Base-by-base conservation (phyloP, 2,329 filamentous ascomycete species). In the Botrytis medusae region DNA sequence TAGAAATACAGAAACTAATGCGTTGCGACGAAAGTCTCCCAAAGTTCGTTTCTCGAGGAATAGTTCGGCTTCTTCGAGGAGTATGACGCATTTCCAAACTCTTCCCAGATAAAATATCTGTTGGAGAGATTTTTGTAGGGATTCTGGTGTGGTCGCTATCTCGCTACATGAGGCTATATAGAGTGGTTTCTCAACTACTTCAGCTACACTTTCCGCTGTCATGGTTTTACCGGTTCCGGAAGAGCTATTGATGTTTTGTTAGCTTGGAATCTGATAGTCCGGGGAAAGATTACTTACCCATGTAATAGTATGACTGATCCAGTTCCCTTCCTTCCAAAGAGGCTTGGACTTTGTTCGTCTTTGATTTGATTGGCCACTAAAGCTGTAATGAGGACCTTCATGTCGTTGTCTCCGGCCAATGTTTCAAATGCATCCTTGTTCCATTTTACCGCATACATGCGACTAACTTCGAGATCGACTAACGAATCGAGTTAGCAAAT, bases 1-100 rank as follows among this genome's bases (percentile, higher is more conserved):
- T 44, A 85, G 78, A 63, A 82, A 80, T 48, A 81, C 81, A 34
- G 71, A 73, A 8, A 70, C 51, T 44, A 73, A 62, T 37, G 65
- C 57, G 60, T 70, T 73, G n/a, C 71, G 64, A 16, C 62, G 71
- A 14, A 70, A 22, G 20, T 73, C 71, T 61, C 63, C 54, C 8
- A 70, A 44, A 12, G 32, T 63, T 20, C 65, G 51, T n/a, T 73
- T 69, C 16, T 73, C 71, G 14, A 73, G 32, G 16, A 73, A 72
- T 25, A 72, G 37, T 18, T 72, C 71, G 16, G 71, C 71, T 32
- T 72, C 71, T 48, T 72, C 71, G 8, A 72, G 64, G 10, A 72
- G 71, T 46, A 72, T 46, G 5, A 51, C 71, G 40, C 71, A 73
- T 54, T 70, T 70, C 71, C 71, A 73, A 12, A 57, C 42, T 44